phyloP scores from a whole-genome alignment of 495 filamentous ascomycete genomes.

The Rusavskia elegans region DNA sequence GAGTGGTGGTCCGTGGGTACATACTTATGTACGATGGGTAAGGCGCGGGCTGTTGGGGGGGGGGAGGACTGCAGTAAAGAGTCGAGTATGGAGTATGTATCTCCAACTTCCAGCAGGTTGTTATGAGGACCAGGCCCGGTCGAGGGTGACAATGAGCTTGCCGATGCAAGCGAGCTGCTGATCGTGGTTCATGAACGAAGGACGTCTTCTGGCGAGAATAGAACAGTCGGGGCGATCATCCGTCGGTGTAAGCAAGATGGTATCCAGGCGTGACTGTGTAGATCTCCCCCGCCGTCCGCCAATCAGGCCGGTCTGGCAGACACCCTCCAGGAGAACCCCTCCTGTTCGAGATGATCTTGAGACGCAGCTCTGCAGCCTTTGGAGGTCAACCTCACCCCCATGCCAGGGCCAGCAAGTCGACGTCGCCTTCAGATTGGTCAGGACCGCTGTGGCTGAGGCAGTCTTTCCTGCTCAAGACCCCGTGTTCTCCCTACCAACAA shows the following conservation, averaged over 20 bases:
- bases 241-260: not conserved
- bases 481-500: too few species aligned
- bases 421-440: too few species aligned
- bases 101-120: not conserved
- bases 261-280: not conserved
- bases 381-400: too few species aligned
- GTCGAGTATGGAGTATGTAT: not conserved
- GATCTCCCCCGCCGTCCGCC: not conserved
- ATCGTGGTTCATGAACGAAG: not conserved
- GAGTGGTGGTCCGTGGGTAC: not conserved
- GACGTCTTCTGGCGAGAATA: not conserved
- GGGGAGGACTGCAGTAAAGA: not conserved
- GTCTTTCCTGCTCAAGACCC: too few species aligned
- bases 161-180: not conserved
- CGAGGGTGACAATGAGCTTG: not conserved
- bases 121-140: not conserved
- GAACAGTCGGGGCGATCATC: not conserved
- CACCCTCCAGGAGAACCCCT: not conserved
- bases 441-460: too few species aligned
- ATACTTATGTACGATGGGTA: not conserved
- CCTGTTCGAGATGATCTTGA: not conserved
- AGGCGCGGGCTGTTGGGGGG: not conserved
- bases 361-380: not conserved
- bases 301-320: not conserved
- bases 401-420: too few species aligned